These are phyloP conservation scores for Leavenworthia alabamica DNA, from an alignment of 345 rosid species.

Conservation along the genomic window DNA sequence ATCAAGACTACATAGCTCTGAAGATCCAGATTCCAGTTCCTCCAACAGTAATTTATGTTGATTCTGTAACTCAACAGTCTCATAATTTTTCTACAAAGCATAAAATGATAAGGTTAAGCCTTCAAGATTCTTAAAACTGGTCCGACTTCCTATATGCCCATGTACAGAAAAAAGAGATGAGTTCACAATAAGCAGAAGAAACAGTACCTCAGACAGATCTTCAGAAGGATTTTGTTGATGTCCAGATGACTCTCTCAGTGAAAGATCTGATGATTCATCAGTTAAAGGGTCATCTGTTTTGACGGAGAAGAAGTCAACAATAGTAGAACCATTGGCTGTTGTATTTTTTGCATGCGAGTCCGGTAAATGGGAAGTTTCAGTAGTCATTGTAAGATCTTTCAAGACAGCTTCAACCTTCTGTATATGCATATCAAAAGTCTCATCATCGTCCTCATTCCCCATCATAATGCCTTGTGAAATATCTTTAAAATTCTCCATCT, in stretches of 20 bases:
- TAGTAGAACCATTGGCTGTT: slow-evolving; percentile 8
- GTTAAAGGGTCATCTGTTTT: slow-evolving; percentile 19
- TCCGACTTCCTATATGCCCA: background rate
- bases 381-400: slow-evolving; percentile 38
- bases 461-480: slow-evolving; percentile 3
- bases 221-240: background rate
- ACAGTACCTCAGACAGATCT: slow-evolving; percentile 40
- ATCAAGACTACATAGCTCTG: slow-evolving; percentile 39
- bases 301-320: background rate
- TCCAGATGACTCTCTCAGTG: slow-evolving; percentile 11
- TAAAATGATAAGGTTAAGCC: slow-evolving; percentile 1
- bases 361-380: slow-evolving; percentile 29
- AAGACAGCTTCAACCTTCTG: slow-evolving; percentile 38
- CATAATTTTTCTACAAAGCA: slow-evolving; percentile 34
- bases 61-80: slow-evolving; percentile 29
- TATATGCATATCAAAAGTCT: slow-evolving; percentile 38
- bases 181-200: slow-evolving; percentile 3
- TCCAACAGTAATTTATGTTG: slow-evolving; percentile 34
- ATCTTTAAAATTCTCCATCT: slow-evolving; percentile 11
- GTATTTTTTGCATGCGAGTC: slow-evolving; percentile 12
- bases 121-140: background rate
- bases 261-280: slow-evolving; percentile 12
- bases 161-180: background rate
- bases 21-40: slow-evolving; percentile 38
- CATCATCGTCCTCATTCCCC: slow-evolving; percentile 27